Base-by-base conservation (phyloP, 495 filamentous ascomycete genomes). In the Neurospora sp. region DNA sequence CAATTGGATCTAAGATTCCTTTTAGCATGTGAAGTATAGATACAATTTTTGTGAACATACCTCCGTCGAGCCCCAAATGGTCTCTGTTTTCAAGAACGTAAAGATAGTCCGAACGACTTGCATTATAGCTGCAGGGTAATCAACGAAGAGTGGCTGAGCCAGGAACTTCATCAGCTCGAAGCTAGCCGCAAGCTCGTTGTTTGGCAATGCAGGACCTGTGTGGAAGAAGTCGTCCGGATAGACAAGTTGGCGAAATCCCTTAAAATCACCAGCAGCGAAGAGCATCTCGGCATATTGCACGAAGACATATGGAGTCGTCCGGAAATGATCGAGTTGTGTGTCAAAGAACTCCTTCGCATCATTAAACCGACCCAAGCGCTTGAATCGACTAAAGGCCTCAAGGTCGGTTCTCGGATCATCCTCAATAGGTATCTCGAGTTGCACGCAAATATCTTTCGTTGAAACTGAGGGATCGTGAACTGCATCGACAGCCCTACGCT, bases 221-320 rank as follows among this genome's bases (percentile, higher is more conserved):
- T 70, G 54, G 14, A 35, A 39, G 39, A 23, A 5, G 42, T 16
- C 20, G 35, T 16, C 23, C 38, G 70, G 35, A n/a, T 23, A 27
- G 31, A 40, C 16, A 39, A 76, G 35, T 4, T 18, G 54, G 20
- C 66, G 71, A 10, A 76, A 42, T 10, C 20, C 35, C 27, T 72
- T 76, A 42, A 72, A 78, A 70, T 78, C 72, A 0, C 78, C 78
- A 18, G 40, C 60, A 8, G 73, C 60, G 16, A 75, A 31, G n/a
- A 79, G 71, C 74, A 77, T 76, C 11, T 79, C 76, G 2, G 72
- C 72, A 37, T 78, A 76, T 35, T 75, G 75, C 20, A 79, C 38
- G 18, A 73, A 20, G 20, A 79, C 37, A 44, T 75, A 78, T 0
- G 76, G 78, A 3, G 23, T 40, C n/a, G 27, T 54, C 35, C 39